Evolutionary conservation across 352 stramenopile species (phyloP), one percentile per base, ranked within the genome.

Genomic region (Phytophthora litchii): DNA sequence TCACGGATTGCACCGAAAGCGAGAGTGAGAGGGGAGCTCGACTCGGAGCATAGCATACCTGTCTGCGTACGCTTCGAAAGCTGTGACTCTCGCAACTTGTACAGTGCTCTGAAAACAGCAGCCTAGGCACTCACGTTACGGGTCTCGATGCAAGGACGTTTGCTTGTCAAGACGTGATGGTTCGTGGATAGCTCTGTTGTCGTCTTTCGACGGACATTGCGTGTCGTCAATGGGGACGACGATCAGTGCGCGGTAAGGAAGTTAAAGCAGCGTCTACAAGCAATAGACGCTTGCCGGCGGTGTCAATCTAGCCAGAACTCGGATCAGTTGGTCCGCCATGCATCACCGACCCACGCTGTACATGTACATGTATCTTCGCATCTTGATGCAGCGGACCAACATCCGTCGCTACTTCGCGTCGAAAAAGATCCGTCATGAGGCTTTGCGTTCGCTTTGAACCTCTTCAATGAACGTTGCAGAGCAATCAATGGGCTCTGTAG

Each of bases 1-100:
- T 73, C 53, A 69, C 53, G 48, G 43, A 67, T 70, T 64, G 59
- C 59, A 73, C 64, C 64, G 64, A 69, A 73, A 65, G 53, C 37
- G 49, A 70, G 37, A 55, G 56, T 56, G 48, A 65, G 49, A 50
- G 37, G 45, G 49, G 27, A 54, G 25, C 48, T 60, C 29, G 29
- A 34, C 25, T 31, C 3, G 16, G 16, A n/a, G n/a, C n/a, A n/a
- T n/a, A n/a, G n/a, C n/a, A n/a, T n/a, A 13, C 36, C 37, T 44
- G 21, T 42, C 34, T 52, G 29, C 29, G 29, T 34, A 34, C 29
- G 23, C 29, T 34, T 34, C 29, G 29, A 34, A 34, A 34, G 29
- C 29, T 34, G 48, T 48, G 58, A 12, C 36, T 63, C 40, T 57
- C 25, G 43, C 19, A 54, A 61, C 29, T 37, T 32, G 34, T 12